Base-by-base conservation (phyloP, 1,139 yeast species). In the Ogataea hybrid region DNA sequence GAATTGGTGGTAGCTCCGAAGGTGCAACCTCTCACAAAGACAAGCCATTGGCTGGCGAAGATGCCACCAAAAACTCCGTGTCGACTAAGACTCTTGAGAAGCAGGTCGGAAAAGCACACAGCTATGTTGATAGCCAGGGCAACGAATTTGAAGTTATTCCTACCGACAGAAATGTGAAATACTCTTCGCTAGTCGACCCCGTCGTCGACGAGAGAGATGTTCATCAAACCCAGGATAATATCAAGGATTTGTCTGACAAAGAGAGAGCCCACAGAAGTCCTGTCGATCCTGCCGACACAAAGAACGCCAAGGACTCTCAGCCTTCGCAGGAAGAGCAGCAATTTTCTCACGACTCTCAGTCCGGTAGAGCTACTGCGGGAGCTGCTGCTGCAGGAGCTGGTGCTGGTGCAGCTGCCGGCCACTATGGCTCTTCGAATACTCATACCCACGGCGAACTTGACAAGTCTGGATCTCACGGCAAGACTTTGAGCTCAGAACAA, bases 181-280 rank as follows among this genome's bases (percentile, higher is more conserved):
- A 57, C 32, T 23, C 51, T 10, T 54, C 60, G 2, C 28, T 56
- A 52, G 56, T 54, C 30, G 58, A 56, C 33, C 54, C 59, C 1
- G 54, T 51, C 21, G 31, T 56, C 8, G 28, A 39, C 9, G 40
- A 44, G 6, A 36, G 35, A 6, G 55, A 54, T 14, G 45, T 55
- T 17, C 39, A 25, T 7, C 30, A 33, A 16, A 41, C 49, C 6
- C 40, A 46, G 30, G 8, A 30, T 2, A 29, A 31, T 8, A 11
- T 31, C 5, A 7, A 23, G 16, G 17, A 17, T 3, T 7, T 36
- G 15, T 23, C 35, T 4, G 16, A 28, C n/a, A 18, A 35, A 20
- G 37, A 39, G 22, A 25, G 14, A 25, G n/a, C 27, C 12, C 10
- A 10, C 15, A 32, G 37, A 34, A 1, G 12, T 10, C n/a, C 18